These are phyloP conservation scores for Bruguiera parviflora DNA, from an alignment of 345 rosid genomes.

Conservation along the genomic window DNA sequence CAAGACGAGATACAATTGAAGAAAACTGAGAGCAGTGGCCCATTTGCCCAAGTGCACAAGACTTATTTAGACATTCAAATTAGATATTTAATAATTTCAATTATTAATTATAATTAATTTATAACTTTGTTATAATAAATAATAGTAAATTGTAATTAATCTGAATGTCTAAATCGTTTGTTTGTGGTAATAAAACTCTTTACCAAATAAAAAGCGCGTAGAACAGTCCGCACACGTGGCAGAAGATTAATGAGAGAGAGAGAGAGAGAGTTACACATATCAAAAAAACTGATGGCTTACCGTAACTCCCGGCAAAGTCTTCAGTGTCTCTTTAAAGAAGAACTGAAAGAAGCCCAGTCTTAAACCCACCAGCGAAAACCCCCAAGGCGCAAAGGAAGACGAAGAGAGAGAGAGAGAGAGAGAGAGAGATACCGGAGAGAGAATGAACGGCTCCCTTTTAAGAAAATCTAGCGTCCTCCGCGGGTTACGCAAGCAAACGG, in stretches of 20 bases:
- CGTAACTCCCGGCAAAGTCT: neutral
- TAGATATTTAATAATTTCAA: too few relatives aligned
- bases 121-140: neutral
- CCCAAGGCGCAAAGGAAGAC: neutral
- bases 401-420: too few relatives aligned
- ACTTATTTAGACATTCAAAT: too few relatives aligned
- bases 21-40: too few relatives aligned
- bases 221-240: neutral
- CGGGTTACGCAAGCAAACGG: constrained; percentile 22
- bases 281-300: neutral
- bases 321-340: neutral
- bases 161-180: too few relatives aligned
- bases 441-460: constrained; percentile 40
- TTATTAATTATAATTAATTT: too few relatives aligned
- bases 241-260: neutral
- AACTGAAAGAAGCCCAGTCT: neutral
- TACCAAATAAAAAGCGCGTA: neutral
- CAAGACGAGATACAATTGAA: too few relatives aligned
- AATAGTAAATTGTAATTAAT: neutral
- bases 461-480: constrained; percentile 32
- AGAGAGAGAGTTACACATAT: neutral
- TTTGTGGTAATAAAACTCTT: neutral
- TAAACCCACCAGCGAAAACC: neutral
- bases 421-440: neutral
- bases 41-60: too few relatives aligned